phyloP scores from a whole-genome alignment of 495 filamentous ascomycete species.

The Diplogelasinospora grovesii region DNA sequence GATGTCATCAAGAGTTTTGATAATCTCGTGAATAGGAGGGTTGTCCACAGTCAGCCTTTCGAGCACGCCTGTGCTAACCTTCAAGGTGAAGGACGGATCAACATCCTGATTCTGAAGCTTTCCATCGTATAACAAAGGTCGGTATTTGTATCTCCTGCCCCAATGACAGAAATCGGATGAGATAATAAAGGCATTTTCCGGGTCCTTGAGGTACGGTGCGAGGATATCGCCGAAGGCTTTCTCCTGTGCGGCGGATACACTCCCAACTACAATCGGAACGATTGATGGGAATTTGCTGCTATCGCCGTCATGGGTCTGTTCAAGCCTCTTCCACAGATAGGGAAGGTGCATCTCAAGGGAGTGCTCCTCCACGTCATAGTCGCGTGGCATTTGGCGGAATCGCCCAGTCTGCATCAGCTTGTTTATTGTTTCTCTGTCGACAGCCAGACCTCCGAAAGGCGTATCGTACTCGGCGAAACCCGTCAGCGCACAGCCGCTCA shows the following conservation, averaged over 20 bases:
- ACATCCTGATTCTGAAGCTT: slow-evolving; percentile 15
- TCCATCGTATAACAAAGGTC: slow-evolving; percentile 18
- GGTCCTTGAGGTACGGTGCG: slow-evolving; percentile 73
- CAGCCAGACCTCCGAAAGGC: slow-evolving; percentile 70
- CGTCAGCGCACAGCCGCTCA: slow-evolving; percentile 71
- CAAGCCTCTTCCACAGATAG: slow-evolving; percentile 81
- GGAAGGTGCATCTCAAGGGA: slow-evolving; percentile 96
- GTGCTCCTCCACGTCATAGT: slow-evolving; percentile 80
- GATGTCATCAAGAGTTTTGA: slow-evolving; percentile 68
- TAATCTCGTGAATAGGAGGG: slow-evolving; percentile 76
- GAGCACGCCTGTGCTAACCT: neutral
- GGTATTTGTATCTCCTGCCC: slow-evolving; percentile 83
- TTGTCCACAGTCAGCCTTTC: slow-evolving; percentile 7
- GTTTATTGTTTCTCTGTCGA: slow-evolving; percentile 62
- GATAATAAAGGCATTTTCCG: slow-evolving; percentile 74
- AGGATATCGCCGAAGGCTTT: slow-evolving; percentile 61
- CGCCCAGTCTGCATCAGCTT: slow-evolving; percentile 54
- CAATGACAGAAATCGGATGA: slow-evolving; percentile 97
- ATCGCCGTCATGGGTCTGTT: slow-evolving; percentile 43
- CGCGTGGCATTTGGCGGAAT: slow-evolving; percentile 68
- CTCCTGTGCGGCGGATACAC: slow-evolving; percentile 59
- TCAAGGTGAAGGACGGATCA: neutral
- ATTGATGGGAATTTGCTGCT: slow-evolving; percentile 58
- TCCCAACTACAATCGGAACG: slow-evolving; percentile 85
- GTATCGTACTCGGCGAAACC: slow-evolving; percentile 71